Evolutionary conservation across 306 rosid genomes (phyloP).

Genomic region (Vigna unguiculata): DNA sequence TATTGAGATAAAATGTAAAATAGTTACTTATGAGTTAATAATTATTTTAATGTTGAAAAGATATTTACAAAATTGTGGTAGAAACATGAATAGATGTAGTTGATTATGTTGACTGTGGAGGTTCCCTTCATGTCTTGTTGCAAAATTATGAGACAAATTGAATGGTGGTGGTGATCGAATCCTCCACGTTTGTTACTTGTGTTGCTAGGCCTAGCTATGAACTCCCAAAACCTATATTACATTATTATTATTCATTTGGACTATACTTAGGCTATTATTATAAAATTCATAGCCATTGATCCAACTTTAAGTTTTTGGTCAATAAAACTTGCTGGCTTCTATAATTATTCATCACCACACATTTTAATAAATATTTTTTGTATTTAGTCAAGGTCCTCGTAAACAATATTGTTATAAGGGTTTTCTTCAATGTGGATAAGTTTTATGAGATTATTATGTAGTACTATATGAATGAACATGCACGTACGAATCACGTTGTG

Average conservation of each 20-base stretch:
- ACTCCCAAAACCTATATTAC: background rate
- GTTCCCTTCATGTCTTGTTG: background rate
- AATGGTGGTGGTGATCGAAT: conserved; percentile 21
- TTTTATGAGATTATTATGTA: background rate
- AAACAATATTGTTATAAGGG: background rate
- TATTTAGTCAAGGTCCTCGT: background rate
- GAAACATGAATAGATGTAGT: background rate
- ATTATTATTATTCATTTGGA: background rate
- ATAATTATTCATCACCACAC: too few relatives aligned
- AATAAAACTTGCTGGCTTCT: too few relatives aligned
- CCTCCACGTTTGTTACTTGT: conserved; percentile 34
- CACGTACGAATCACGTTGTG: background rate
- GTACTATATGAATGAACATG: background rate
- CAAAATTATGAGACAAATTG: conserved; percentile 5
- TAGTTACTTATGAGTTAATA: too few relatives aligned
- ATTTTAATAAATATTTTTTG: too few relatives aligned
- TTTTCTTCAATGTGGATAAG: background rate
- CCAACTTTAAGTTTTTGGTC: background rate
- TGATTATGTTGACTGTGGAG: conserved; percentile 23
- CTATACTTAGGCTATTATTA: background rate
- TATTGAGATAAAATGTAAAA: too few relatives aligned
- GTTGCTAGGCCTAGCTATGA: background rate
- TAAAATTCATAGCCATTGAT: background rate
- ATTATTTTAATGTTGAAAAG: too few relatives aligned
- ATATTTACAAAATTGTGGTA: too few relatives aligned